Conservation (phyloP, 2,329 filamentous ascomycete species). For the Fusarium nygamai region DNA sequence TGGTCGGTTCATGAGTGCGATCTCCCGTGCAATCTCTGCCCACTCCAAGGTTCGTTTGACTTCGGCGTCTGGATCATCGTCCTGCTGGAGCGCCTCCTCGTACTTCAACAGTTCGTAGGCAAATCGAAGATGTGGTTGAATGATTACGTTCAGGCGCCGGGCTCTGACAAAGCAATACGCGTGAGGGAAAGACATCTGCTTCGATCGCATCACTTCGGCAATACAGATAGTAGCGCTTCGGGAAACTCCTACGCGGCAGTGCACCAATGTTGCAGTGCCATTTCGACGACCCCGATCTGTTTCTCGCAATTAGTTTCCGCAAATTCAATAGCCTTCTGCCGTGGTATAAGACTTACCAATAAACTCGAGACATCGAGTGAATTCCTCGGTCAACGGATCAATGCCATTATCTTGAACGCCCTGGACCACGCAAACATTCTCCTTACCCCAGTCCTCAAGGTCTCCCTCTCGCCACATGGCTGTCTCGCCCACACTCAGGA, state of each 20-base stretch:
- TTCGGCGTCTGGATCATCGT: constrained; percentile 54
- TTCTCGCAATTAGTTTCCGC: constrained; percentile 7
- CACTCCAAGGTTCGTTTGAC: constrained; percentile 87
- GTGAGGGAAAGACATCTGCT: constrained; percentile 84
- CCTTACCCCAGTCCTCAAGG: constrained; percentile 75
- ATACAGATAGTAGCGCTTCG: constrained; percentile 98
- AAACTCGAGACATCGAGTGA: constrained; percentile 86
- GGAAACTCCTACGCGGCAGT: constrained; percentile 95
- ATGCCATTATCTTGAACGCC: constrained; percentile 97
- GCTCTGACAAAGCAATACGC: constrained; percentile 98
- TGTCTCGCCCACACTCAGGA: constrained; percentile 92
- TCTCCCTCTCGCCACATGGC: constrained; percentile 82
- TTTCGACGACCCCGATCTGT: constrained; percentile 81
- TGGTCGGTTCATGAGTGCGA: constrained; percentile 94
- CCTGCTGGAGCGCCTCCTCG: constrained; percentile 79
- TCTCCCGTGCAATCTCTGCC: constrained; percentile 86
- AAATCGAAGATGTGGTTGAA: constrained; percentile 95
- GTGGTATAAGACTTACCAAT: constrained; percentile 75
- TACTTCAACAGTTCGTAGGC: constrained; percentile 95
- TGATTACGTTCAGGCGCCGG: constrained; percentile 93
- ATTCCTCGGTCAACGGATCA: constrained; percentile 87
- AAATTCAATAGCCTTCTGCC: background rate
- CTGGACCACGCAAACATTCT: constrained; percentile 84
- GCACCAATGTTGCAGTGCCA: constrained; percentile 87
- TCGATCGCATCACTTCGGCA: constrained; percentile 92